phyloP scores from a whole-genome alignment of 1,284 basidiomycete species.

The Microbotryomycetes sp. region DNA sequence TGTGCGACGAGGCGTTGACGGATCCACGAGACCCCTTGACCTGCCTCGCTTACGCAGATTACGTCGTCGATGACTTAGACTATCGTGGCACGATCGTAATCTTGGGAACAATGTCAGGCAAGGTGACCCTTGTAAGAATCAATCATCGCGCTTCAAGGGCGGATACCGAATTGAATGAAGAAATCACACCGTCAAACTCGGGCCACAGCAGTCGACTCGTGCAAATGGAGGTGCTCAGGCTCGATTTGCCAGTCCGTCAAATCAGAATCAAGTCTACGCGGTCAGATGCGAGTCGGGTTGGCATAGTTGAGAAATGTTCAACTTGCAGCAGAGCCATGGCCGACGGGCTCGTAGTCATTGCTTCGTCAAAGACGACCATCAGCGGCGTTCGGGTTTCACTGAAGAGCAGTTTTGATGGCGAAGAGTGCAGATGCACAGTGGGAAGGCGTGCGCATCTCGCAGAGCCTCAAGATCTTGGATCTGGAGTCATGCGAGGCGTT shows the following conservation, averaged over 20 bases:
- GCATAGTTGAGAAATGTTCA: constrained; percentile 50
- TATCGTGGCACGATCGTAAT: constrained; percentile 49
- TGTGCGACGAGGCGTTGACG: not conserved
- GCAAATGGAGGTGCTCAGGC: not conserved
- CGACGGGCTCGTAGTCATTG: constrained; percentile 50
- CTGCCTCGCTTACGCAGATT: constrained; percentile 1
- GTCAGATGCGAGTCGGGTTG: constrained; percentile 50
- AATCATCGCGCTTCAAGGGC: constrained; percentile 50
- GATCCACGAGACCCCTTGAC: constrained; percentile 4
- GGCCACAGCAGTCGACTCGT: no score
- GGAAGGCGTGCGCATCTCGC: constrained; percentile 24
- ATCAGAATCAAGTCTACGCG: constrained; percentile 43
- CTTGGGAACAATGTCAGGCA: constrained; percentile 58
- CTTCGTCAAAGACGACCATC: constrained; percentile 57
- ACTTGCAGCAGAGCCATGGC: constrained; percentile 60
- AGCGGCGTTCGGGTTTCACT: constrained; percentile 57
- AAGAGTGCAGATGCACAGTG: constrained; percentile 51
- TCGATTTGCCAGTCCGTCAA: constrained; percentile 15
- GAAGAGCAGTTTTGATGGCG: constrained; percentile 54
- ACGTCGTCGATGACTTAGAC: not conserved
- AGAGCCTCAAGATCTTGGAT: not conserved
- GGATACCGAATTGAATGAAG: constrained; percentile 54
- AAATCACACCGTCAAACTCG: constrained; percentile 55
- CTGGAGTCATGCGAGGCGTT: constrained; percentile 54
- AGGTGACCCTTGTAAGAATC: constrained; percentile 65